A percentile compares a stretch with the other conserved stretches of the same genome.
Evolutionary conservation across 2,329 filamentous ascomycete species (phyloP).

Genomic region (Colletotrichum incanum): DNA sequence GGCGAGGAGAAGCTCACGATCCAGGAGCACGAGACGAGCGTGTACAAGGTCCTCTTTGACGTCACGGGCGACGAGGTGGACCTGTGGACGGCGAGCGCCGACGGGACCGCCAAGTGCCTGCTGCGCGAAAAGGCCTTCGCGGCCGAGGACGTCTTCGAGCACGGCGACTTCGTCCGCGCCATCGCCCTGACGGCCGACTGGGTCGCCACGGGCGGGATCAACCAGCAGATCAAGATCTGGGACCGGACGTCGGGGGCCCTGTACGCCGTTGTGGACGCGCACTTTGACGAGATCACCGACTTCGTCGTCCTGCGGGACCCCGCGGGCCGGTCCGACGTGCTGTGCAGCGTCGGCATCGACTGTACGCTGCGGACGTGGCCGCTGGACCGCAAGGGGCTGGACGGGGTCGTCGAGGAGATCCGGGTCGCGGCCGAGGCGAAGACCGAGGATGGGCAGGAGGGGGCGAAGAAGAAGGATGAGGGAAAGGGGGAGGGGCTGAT

Average conservation of each 20-base stretch:
- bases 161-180: conserved; percentile 92
- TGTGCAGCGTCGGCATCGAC: conserved; percentile 92
- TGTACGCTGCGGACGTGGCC: conserved; percentile 90
- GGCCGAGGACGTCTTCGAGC: conserved; percentile 79
- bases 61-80: conserved; percentile 74
- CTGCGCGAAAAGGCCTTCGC: conserved; percentile 78
- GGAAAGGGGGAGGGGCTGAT: conserved; percentile 69
- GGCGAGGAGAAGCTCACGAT: conserved; percentile 67
- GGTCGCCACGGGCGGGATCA: conserved; percentile 89
- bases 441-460: conserved; percentile 66
- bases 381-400: conserved; percentile 73
- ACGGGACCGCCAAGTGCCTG: conserved; percentile 89
- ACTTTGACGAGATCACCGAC: conserved; percentile 94
- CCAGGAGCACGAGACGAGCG: conserved; percentile 88
- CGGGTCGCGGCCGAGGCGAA: conserved; percentile 62
- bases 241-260: conserved; percentile 81
- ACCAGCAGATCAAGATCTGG: conserved; percentile 95
- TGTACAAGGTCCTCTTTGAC: conserved; percentile 87
- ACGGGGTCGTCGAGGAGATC: conserved; percentile 63
- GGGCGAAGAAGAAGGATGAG: conserved; percentile 64
- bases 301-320: conserved; percentile 73
- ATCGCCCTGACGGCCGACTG: conserved; percentile 83
- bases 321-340: conserved; percentile 56
- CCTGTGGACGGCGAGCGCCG: conserved; percentile 93
- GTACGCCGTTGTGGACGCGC: conserved; percentile 82